phyloP scores from a whole-genome alignment of 2,329 filamentous ascomycete genomes.

The Raffaelea arxii region DNA sequence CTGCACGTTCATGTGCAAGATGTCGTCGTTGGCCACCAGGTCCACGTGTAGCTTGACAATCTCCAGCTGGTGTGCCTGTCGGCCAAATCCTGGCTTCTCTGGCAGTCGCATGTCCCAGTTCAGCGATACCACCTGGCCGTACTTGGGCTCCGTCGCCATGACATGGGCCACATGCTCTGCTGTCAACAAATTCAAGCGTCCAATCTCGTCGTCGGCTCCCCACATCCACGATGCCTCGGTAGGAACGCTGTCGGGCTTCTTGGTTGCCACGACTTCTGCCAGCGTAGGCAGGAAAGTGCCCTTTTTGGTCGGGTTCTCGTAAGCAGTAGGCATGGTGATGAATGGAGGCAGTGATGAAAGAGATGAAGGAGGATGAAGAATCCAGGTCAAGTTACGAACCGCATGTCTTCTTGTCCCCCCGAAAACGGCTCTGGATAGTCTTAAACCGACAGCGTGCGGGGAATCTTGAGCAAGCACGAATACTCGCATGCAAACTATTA shows the following conservation, averaged over 20 bases:
- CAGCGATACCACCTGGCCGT: constrained; percentile 4
- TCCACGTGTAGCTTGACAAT: constrained; percentile 2
- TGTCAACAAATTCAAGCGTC: constrained; percentile 5
- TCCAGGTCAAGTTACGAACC: too few relatives aligned
- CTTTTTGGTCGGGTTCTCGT: too few relatives aligned
- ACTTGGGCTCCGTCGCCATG: constrained; percentile 1
- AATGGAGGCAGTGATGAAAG: too few relatives aligned
- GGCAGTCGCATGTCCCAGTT: constrained; percentile 1
- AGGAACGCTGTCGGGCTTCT: not conserved
- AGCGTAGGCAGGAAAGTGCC: not conserved
- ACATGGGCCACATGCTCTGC: not conserved
- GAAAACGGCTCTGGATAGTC: too few relatives aligned
- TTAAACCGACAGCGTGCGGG: too few relatives aligned
- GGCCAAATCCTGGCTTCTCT: not conserved
- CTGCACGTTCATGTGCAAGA: constrained; percentile 34
- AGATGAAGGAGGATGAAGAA: too few relatives aligned
- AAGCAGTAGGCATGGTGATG: too few relatives aligned
- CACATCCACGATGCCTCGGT: not conserved
- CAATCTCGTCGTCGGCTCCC: constrained; percentile 1
- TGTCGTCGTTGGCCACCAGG: constrained; percentile 17
- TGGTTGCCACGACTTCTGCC: not conserved
- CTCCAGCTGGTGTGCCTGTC: not conserved
- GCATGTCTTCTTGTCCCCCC: too few relatives aligned
- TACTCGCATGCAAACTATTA: too few relatives aligned
- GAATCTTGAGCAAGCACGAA: too few relatives aligned